Conservation (phyloP, 441 rosid species). For the Metrosideros polymorpha region DNA sequence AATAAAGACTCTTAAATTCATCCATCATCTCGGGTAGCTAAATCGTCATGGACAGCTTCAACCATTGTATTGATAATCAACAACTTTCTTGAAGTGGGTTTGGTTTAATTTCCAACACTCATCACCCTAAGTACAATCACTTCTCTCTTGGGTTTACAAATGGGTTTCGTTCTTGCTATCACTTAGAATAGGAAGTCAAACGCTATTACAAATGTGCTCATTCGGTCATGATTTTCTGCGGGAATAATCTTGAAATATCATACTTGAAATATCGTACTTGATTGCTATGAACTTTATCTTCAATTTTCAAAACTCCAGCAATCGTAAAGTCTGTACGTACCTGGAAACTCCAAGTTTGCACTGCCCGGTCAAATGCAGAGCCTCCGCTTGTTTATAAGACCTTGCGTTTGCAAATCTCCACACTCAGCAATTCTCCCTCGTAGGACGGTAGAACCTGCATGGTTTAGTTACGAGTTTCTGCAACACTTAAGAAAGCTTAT, state of each 20-base stretch:
- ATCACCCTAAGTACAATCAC: background rate
- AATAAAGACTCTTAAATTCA: too few species aligned
- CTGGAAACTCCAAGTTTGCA: background rate
- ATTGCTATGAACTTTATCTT: background rate
- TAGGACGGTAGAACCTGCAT: background rate
- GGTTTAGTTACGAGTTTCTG: background rate
- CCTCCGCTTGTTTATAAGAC: background rate
- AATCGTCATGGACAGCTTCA: too few species aligned
- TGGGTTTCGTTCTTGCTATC: background rate
- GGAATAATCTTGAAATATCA: background rate
- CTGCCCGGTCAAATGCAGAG: background rate
- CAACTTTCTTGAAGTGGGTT: too few species aligned
- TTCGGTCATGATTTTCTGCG: background rate
- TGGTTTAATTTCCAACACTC: too few species aligned
- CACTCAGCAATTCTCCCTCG: background rate
- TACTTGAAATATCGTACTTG: too few species aligned
- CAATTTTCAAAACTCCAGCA: background rate
- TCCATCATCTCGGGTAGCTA: too few species aligned
- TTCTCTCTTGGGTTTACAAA: background rate
- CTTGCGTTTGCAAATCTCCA: background rate
- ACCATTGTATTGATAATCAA: too few species aligned
- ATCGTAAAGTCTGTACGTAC: background rate
- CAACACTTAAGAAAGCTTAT: background rate
- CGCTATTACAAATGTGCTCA: background rate
- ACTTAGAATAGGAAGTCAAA: background rate